Evolutionary conservation across 208 protist genomes (phyloP), one percentile per base, ranked within the genome.

Genomic region (Trypanosoma avium): DNA sequence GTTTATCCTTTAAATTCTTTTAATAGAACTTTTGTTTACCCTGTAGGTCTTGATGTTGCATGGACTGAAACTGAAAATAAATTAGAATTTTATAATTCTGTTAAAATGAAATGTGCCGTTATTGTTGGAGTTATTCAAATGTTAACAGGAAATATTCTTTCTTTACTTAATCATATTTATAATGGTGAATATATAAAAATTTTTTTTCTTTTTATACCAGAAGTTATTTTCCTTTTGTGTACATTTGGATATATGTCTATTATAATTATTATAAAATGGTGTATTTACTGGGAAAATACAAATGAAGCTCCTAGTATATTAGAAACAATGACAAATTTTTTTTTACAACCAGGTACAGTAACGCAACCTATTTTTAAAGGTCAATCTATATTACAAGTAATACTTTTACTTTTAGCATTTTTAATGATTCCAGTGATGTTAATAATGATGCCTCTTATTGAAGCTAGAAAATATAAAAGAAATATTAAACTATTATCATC

Each of bases 81-180:
- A 66, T 79, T 99, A 17, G 87, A 92, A 30, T 98, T 97, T 73
- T 96, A 97, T 74, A 99, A 99, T 88, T 98, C 94, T 17, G 84
- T 99, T 62, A 99, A 99, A 81, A 99, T 99, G 98, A 99, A 99
- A 79, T 81, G 98, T 40, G 92, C 97, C 32, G 90, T 99, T 29
- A 86, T 99, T 35, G 81, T 98, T 61, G 98, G 98, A 33, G 86
- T 99, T 0, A 54, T 77, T 42, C 98, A 98, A 74, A 99, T 99
- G 98, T 70, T 93, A 19, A 81, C 97, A 32, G 98, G 98, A 49
- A 81, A 99, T 33, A 40, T 95, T 35, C 84, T 99, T 26, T 77
- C 75, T 13, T 50, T 95, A 0, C 70, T 90, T 64, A 99, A 99
- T 80, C 61, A 84, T 66, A 70, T 98, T 26, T 89, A 98, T 65